Evolutionary conservation across 208 protist genomes (phyloP), one percentile per base, ranked within the genome.

Genomic region (Cochliopodium minus): DNA sequence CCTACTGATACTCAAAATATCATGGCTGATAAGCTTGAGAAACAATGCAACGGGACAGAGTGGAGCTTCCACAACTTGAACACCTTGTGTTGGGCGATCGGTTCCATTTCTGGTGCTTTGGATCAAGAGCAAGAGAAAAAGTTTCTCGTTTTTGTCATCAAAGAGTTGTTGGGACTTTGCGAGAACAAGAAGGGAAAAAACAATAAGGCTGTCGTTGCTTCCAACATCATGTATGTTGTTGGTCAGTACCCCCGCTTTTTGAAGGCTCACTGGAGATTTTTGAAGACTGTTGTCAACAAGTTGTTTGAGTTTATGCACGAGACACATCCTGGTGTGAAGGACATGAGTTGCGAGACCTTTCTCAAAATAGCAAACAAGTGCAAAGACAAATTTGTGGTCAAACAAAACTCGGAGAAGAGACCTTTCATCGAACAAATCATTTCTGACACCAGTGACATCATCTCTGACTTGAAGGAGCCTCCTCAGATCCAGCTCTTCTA

Each of bases 281-380:
- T 98, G 35, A 88, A 90, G 57, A 96, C 92, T 0, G 95, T 99
- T 2, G 83, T 93, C 2, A 81, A 86, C 28, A 99, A 99, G 67
- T 78, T 99, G 7, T 96, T 98, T 62, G 92, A 98, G 65, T 99
- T 99, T 66, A 99, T 99, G 95, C 83, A 94, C 47, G 95, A 95
- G 62, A 76, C 74, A 25, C 92, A 96, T 67, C 86, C 85, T 4
- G 96, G 95, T 25, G 93, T 99, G 32, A 90, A 98, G 71, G 95
- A 99, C 68, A 99, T 99, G 96, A 85, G 92, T 67, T 61, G 97
- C 62, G 95, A 99, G 60, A 99, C 96, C 0, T 96, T 99, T 57
- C 70, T 98, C 43, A 99, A 98, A 71, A 92, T 99, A 46, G 75
- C 86, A 13, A 72, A 91, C 34, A 81, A 92, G 57, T 93, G 96